Percentiles rank a stretch among this genome's conserved stretches.
These are phyloP conservation scores for Aspergillus hancockii DNA, from an alignment of 495 filamentous ascomycete genomes.

Conservation along the genomic window DNA sequence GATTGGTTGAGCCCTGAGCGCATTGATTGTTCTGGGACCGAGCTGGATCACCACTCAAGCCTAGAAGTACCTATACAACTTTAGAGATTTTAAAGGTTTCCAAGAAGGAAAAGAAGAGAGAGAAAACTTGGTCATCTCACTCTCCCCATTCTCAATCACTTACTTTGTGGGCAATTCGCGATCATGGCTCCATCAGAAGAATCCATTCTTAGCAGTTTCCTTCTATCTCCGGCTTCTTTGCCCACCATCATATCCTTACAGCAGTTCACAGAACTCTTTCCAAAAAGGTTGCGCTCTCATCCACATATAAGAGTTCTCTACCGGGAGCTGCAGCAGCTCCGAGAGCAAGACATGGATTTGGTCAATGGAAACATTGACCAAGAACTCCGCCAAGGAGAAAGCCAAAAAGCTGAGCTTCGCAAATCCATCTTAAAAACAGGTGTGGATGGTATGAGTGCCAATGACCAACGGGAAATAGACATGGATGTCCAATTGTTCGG, in stretches of 20 bases:
- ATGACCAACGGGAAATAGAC: conserved; percentile 71
- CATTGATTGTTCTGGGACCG: not conserved
- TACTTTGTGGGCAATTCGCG: not conserved
- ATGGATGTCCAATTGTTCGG: conserved; percentile 73
- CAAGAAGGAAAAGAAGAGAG: not conserved
- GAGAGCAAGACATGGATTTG: conserved; percentile 65
- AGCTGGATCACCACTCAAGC: not conserved
- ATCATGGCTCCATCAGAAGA: conserved; percentile 71
- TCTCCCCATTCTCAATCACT: not conserved
- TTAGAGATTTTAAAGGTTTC: not conserved
- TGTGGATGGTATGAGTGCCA: conserved; percentile 48
- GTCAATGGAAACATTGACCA: conserved; percentile 67
- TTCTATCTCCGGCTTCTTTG: conserved; percentile 73
- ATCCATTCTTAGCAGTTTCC: conserved; percentile 72
- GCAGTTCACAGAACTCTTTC: conserved; percentile 77
- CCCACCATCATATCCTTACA: conserved; percentile 70
- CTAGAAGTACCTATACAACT: not conserved
- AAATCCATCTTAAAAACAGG: conserved; percentile 55
- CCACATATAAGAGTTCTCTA: conserved; percentile 77
- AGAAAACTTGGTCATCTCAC: not conserved
- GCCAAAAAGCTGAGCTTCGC: conserved; percentile 61
- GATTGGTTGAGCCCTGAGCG: not conserved
- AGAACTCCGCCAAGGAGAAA: conserved; percentile 65
- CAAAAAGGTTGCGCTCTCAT: conserved; percentile 64
- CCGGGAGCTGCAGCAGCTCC: conserved; percentile 71